Evolutionary conservation across 108 stramenopile species (phyloP).

Genomic region (Fragilaria crotonensis): DNA sequence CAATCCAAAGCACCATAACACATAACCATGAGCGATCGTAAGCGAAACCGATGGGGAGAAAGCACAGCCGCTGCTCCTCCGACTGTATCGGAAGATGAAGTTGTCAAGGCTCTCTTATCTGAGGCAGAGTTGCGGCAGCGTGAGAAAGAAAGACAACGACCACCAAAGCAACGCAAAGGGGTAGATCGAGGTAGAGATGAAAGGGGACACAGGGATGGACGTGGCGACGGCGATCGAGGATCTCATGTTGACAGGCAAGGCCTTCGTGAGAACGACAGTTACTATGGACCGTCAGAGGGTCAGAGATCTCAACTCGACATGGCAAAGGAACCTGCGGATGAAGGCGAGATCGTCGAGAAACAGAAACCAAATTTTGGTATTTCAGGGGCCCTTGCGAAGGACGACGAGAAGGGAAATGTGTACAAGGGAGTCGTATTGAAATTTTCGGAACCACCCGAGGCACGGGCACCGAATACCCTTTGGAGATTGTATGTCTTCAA

Average conservation of each 20-base stretch:
- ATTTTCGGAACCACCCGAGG: conserved; percentile 94
- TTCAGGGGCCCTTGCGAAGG: conserved; percentile 92
- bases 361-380: conserved; percentile 88
- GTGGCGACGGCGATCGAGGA: not conserved
- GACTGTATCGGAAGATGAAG: not conserved
- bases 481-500: conserved; percentile 97
- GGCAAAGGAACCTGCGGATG: too few species aligned
- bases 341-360: not conserved
- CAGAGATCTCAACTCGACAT: too few species aligned
- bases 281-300: too few species aligned
- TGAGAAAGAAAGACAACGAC: not conserved
- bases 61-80: not conserved
- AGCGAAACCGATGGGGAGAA: not conserved
- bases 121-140: not conserved
- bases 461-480: conserved; percentile 73
- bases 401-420: conserved; percentile 78
- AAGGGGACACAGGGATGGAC: not conserved
- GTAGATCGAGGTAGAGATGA: not conserved
- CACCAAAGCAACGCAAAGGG: not conserved
- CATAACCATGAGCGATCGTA: too few species aligned
- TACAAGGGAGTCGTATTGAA: conserved; percentile 91
- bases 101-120: not conserved
- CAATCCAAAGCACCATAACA: too few species aligned
- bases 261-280: too few species aligned
- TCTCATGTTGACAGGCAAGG: too few species aligned